These are phyloP conservation scores for Bipolaris victoriae DNA, from an alignment of 2,329 filamentous ascomycete species.

Conservation along the genomic window DNA sequence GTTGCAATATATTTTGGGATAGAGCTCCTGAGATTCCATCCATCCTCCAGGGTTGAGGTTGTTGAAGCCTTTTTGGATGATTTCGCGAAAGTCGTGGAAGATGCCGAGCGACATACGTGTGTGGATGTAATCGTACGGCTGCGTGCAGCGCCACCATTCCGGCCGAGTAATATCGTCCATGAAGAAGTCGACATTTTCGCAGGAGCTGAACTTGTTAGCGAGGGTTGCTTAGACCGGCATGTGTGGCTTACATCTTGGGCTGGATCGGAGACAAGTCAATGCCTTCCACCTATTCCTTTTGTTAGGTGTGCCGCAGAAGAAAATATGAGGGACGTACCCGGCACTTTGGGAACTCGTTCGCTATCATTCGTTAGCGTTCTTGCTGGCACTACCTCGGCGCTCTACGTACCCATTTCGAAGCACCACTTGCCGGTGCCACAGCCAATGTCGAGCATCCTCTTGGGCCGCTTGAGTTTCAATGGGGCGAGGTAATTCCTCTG, in stretches of 20 bases:
- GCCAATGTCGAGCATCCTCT: constrained; percentile 51
- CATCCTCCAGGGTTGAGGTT: constrained; percentile 64
- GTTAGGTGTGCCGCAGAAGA: constrained; percentile 19
- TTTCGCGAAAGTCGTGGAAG: constrained; percentile 61
- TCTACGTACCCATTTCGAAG: constrained; percentile 49
- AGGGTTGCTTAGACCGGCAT: neutral
- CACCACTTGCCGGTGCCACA: constrained; percentile 53
- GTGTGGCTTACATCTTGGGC: constrained; percentile 39
- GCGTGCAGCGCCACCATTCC: constrained; percentile 61
- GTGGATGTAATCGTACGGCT: constrained; percentile 65
- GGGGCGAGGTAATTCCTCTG: constrained; percentile 48
- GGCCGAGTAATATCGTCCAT: constrained; percentile 69
- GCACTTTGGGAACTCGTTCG: constrained; percentile 41
- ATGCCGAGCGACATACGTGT: constrained; percentile 64
- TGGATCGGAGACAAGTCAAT: constrained; percentile 53
- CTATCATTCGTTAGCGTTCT: constrained; percentile 34
- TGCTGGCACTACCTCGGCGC: neutral
- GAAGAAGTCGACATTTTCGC: constrained; percentile 75
- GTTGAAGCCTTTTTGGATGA: constrained; percentile 60
- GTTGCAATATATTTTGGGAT: constrained; percentile 58
- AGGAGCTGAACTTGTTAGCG: constrained; percentile 52
- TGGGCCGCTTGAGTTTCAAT: constrained; percentile 35
- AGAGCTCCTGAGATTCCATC: constrained; percentile 53
- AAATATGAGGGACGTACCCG: constrained; percentile 31
- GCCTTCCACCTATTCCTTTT: constrained; percentile 44